Conservation (phyloP, 2,329 filamentous ascomycete genomes). For the Aspergillus melleus region DNA sequence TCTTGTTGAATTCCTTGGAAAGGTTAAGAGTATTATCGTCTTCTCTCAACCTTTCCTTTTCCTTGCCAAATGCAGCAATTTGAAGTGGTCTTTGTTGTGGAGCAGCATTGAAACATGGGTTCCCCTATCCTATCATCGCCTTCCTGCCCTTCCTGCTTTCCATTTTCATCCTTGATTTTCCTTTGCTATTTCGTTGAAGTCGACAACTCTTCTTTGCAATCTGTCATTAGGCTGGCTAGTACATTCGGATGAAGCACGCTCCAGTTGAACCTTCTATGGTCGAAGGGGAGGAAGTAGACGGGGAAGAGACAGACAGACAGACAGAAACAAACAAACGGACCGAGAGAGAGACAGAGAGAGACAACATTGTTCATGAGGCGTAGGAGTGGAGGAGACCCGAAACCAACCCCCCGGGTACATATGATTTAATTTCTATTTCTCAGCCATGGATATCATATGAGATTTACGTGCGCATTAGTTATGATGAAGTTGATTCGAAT, state of each 20-base stretch:
- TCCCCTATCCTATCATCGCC: background rate
- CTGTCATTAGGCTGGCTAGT: background rate
- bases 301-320: background rate
- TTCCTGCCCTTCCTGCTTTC: background rate
- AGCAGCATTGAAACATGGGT: constrained; percentile 1
- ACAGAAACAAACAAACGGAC: background rate
- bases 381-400: constrained; percentile 4
- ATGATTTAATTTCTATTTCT: background rate
- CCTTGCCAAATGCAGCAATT: constrained; percentile 3
- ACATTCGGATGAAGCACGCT: background rate
- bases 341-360: background rate
- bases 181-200: background rate
- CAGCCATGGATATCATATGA: background rate
- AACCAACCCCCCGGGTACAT: constrained; percentile 2
- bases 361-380: constrained; percentile 7
- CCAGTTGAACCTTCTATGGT: background rate
- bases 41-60: background rate
- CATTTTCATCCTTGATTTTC: background rate
- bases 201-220: no score
- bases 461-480: background rate
- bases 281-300: background rate
- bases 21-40: background rate
- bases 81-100: constrained; percentile 4
- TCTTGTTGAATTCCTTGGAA: background rate
- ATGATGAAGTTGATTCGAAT: background rate